Conservation (phyloP, 495 filamentous ascomycete genomes). For the Paragyromitra xinjiangensis region DNA sequence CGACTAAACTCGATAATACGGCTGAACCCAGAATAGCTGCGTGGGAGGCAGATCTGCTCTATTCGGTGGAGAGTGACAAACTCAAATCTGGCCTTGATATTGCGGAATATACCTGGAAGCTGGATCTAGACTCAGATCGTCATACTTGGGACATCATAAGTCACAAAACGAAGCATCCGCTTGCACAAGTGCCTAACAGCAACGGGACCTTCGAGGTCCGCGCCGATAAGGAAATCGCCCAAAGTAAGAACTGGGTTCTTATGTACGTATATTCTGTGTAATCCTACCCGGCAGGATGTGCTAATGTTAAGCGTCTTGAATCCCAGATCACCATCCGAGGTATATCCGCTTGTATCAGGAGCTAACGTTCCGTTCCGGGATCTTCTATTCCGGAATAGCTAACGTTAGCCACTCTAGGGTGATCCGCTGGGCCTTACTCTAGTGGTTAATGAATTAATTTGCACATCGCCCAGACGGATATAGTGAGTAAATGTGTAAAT, state of each 20-base stretch:
- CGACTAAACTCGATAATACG: background rate
- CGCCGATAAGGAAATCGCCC: too few relatives aligned
- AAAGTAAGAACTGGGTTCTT: background rate
- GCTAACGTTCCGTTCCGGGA: too few relatives aligned
- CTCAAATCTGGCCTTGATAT: background rate
- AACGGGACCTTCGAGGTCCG: background rate
- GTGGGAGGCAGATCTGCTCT: slow-evolving; percentile 1
- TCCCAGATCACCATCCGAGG: background rate
- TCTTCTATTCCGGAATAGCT: too few relatives aligned
- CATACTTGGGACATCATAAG: background rate
- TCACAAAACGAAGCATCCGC: background rate
- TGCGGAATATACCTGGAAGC: background rate
- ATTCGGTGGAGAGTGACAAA: background rate
- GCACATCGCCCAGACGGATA: too few relatives aligned
- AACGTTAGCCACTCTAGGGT: too few relatives aligned
- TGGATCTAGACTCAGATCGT: background rate
- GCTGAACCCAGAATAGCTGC: background rate
- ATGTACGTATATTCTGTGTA: background rate
- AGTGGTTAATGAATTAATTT: too few relatives aligned
- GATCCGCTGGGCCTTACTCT: too few relatives aligned
- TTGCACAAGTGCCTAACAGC: background rate
- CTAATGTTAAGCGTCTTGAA: background rate
- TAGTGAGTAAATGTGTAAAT: too few relatives aligned
- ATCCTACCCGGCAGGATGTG: background rate
- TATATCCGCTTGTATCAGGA: too few relatives aligned